Evolutionary conservation across 2,329 filamentous ascomycete genomes (phyloP).

Genomic region (Spiromastix sp.): DNA sequence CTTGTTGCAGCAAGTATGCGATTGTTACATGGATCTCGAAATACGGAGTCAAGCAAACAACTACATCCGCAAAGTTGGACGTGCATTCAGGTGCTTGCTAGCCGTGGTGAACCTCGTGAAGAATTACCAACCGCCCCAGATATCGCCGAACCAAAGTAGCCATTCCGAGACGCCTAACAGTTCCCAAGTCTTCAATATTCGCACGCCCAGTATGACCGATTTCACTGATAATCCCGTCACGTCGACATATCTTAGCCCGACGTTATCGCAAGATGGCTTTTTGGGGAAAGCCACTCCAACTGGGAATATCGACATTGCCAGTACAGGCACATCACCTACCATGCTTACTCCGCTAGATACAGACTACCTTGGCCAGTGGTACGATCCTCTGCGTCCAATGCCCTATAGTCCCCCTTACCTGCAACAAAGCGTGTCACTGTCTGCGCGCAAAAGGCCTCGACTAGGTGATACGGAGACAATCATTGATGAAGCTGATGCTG

Average conservation of each 20-base stretch:
- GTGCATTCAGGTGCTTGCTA: slow-evolving; percentile 6
- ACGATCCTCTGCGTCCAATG: neutral
- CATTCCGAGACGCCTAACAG: neutral
- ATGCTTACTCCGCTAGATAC: neutral
- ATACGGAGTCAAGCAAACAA: slow-evolving; percentile 6
- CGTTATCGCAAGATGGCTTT: neutral
- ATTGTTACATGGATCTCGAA: slow-evolving; percentile 7
- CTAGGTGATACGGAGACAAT: neutral
- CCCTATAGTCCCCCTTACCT: too few species aligned
- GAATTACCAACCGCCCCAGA: neutral
- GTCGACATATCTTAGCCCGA: neutral
- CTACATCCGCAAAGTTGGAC: slow-evolving; percentile 7
- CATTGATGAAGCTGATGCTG: neutral
- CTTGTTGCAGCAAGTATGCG: slow-evolving; percentile 6
- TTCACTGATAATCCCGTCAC: neutral
- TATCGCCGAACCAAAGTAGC: too few species aligned
- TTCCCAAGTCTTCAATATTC: neutral
- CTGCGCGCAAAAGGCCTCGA: neutral
- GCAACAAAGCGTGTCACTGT: neutral
- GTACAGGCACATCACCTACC: neutral
- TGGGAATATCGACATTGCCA: neutral
- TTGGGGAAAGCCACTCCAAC: neutral
- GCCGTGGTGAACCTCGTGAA: slow-evolving; percentile 4
- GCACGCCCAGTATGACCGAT: neutral
- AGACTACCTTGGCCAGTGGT: neutral